Evolutionary conservation across 495 filamentous ascomycete genomes (phyloP).

Genomic region (Aspergillus conjunctus): DNA sequence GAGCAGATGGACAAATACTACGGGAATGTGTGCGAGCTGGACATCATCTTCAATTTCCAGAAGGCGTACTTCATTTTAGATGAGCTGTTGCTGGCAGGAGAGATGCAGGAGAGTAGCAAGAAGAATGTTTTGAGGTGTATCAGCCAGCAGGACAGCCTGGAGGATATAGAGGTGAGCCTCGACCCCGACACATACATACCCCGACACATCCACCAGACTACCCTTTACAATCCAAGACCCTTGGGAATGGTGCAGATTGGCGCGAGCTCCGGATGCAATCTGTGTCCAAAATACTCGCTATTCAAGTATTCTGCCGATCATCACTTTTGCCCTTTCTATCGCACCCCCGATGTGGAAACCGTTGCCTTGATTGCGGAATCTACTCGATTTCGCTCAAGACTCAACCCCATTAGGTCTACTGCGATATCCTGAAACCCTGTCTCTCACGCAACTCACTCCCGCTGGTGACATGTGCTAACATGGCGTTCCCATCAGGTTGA

Average conservation of each 20-base stretch:
- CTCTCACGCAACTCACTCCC: no score
- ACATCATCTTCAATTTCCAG: constrained; percentile 99
- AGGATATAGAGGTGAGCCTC: constrained; percentile 93
- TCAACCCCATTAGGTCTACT: no score
- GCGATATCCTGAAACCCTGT: no score
- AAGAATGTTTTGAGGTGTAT: constrained; percentile 97
- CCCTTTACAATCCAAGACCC: not conserved
- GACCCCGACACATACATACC: not conserved
- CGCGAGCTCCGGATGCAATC: no score
- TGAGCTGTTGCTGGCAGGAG: constrained; percentile 91
- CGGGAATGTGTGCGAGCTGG: constrained; percentile 98
- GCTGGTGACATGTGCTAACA: constrained; percentile 55
- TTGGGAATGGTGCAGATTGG: not conserved
- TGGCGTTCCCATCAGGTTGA: constrained; percentile 71
- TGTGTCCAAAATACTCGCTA: no score
- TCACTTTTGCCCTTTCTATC: no score
- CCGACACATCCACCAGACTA: not conserved
- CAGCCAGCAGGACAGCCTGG: constrained; percentile 88
- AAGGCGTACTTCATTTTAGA: constrained; percentile 99
- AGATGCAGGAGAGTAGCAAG: constrained; percentile 99
- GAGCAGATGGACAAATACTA: constrained; percentile 99
- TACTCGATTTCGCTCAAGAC: no score
- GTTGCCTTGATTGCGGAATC: no score
- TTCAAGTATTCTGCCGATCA: no score
- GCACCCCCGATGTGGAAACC: no score